Conservation (phyloP, 1,284 basidiomycete species). For the Ganoderma lingzhi region DNA sequence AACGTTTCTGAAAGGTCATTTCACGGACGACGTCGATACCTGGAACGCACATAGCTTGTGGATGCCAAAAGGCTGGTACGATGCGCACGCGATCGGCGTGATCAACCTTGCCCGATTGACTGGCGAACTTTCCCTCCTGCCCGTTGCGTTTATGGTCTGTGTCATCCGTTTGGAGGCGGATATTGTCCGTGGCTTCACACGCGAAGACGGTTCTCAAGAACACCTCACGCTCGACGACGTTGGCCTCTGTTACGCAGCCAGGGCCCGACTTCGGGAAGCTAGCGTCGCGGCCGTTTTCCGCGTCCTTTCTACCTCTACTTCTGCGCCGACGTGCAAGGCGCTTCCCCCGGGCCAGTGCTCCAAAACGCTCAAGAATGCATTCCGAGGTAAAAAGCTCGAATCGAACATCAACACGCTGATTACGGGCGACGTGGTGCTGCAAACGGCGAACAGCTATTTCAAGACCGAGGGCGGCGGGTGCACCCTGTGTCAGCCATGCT, state of each 20-base stretch:
- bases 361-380: neutral
- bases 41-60: too few relatives aligned
- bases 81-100: neutral
- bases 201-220: neutral
- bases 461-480: neutral
- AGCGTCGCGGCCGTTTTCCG: neutral
- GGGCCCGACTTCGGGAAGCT: neutral
- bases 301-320: neutral
- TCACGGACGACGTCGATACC: too few relatives aligned
- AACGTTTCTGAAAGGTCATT: neutral
- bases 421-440: neutral
- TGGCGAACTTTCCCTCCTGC: neutral
- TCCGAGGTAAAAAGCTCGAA: neutral
- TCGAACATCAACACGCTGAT: neutral
- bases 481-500: neutral
- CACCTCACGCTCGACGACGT: neutral
- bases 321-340: neutral
- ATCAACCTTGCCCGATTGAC: neutral
- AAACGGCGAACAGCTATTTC: neutral
- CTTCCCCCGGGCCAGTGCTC: neutral
- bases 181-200: neutral
- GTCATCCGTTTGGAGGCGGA: neutral
- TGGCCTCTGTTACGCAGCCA: neutral
- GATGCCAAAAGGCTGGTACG: neutral
- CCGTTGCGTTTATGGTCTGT: neutral